Percentiles rank a stretch among this genome's conserved stretches.
Conservation (phyloP, 805 yeast species). For the Cyberlindnera japonica region DNA sequence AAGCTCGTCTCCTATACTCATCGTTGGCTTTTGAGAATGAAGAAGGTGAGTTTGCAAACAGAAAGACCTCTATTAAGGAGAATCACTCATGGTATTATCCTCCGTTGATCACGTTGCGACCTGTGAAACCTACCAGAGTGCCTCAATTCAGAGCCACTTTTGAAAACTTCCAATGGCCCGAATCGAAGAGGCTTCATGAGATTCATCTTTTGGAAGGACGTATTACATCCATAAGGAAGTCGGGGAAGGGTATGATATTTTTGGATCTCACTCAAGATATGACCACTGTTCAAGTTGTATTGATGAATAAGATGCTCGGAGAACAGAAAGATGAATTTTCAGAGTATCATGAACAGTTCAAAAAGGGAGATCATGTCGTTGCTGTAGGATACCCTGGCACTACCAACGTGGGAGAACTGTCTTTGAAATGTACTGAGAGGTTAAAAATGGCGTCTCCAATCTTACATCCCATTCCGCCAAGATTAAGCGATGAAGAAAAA, state of each 20-base stretch:
- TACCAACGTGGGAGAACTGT: conserved; percentile 76
- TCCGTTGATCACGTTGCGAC: conserved; percentile 17
- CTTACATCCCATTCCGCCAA: conserved; percentile 66
- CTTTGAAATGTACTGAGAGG: conserved; percentile 54
- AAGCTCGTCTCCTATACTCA: conserved; percentile 2
- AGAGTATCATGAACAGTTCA: conserved; percentile 35
- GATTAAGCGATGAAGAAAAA: conserved; percentile 49
- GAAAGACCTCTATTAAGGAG: conserved; percentile 20
- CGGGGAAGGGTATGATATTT: conserved; percentile 69
- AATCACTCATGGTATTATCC: conserved; percentile 26
- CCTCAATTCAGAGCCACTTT: conserved; percentile 37
- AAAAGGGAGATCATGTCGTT: conserved; percentile 70
- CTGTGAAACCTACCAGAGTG: conserved; percentile 29
- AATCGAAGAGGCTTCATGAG: conserved; percentile 23
- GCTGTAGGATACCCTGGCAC: conserved; percentile 69
- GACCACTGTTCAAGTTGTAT: conserved; percentile 55
- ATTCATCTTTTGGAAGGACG: conserved; percentile 46
- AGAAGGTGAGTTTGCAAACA: conserved; percentile 23
- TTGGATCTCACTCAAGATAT: conserved; percentile 66
- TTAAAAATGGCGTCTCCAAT: conserved; percentile 62
- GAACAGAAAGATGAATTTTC: conserved; percentile 41
- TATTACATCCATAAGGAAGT: conserved; percentile 50
- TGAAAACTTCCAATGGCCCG: conserved; percentile 23
- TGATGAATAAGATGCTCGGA: conserved; percentile 47
- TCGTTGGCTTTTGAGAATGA: conserved; percentile 21